Base-by-base conservation (phyloP, 2,329 filamentous ascomycete genomes). In the Pseudogymnoascus sp. region DNA sequence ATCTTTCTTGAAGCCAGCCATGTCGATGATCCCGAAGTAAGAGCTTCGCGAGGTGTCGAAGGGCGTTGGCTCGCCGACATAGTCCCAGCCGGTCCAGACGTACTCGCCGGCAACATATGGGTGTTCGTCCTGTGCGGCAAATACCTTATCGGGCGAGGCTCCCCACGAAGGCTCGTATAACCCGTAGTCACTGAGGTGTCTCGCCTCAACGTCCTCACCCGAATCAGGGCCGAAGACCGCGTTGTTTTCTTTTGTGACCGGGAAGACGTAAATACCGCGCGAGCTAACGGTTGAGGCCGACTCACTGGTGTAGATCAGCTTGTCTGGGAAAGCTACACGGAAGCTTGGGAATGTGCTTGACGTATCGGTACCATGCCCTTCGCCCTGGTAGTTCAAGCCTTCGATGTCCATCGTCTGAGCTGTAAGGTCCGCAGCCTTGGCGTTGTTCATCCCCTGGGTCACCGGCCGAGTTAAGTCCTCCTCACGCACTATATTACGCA, bases 1-100 rank as follows among this genome's bases (percentile, higher is more conserved):
- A 64, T 84, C 82, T 70, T 85, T 85, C 63, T 75, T 76, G 71
- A 85, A 85, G 0, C 82, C 82, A 0, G 82, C 82, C 5, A 84
- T 73, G 62, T 85, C 82, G 31, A 85, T 76, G 64, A 85, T 83
- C 8, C 82, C 82, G 53, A 79, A 84, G 69, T 84, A 85, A 1
- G 79, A 81, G 69, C 78, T 82, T 10, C 81, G 78, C 4, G 79
- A 73, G 1, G 69, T 62, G 66, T 79, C 73, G 67, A 80, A 84
- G 0, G 80, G 80, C 7, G 78, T 80, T 1, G 79, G 79, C 69
- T 82, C 80, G 21, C 80, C 79, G 8, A 82, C 67, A 67, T 82
- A 81, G 64, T 82, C 80, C 66, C 72, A 81, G 0, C 81, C 81
- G 0, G 78, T 77, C 81, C 80, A 83, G 5, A 82, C 79, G 40